These are phyloP conservation scores for Pseudognaphalium luteoalbum DNA, from an alignment of 129 eudicot species.

Conservation along the genomic window DNA sequence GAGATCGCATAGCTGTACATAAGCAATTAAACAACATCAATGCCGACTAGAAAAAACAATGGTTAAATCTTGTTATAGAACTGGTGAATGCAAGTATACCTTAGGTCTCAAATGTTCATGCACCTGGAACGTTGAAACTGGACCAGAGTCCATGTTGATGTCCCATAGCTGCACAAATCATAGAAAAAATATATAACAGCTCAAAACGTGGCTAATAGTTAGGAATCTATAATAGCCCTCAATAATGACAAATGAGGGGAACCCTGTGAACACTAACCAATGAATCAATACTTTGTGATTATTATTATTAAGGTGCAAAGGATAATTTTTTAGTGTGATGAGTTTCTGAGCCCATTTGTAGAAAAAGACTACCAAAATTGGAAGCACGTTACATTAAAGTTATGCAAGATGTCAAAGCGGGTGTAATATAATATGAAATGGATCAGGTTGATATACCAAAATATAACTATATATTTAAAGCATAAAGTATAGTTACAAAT, in stretches of 20 bases:
- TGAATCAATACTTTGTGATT: not conserved
- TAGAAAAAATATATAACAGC: slow-evolving; percentile 10
- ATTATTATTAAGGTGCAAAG: not conserved
- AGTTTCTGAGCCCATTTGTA: not conserved
- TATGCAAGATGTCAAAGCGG: not conserved
- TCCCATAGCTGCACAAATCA: slow-evolving; percentile 80
- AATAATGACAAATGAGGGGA: slow-evolving; percentile 1
- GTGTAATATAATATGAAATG: not conserved
- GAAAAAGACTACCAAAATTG: no score
- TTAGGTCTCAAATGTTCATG: slow-evolving; percentile 92
- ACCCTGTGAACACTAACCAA: not conserved
- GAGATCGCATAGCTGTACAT: slow-evolving; percentile 83
- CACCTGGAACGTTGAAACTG: slow-evolving; percentile 92
- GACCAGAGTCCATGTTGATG: slow-evolving; percentile 97
- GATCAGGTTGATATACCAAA: not conserved
- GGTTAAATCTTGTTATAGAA: not conserved
- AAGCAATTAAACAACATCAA: slow-evolving; percentile 11
- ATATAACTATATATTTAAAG: not conserved
- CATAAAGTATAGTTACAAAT: not conserved
- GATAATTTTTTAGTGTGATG: not conserved
- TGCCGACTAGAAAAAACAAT: slow-evolving; percentile 4
- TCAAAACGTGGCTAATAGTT: slow-evolving; percentile 13
- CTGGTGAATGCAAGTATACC: slow-evolving; percentile 42
- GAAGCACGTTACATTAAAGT: not conserved
- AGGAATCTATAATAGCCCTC: slow-evolving; percentile 5